Evolutionary conservation across 2,329 filamentous ascomycete species (phyloP).

Genomic region (Metarhizium rileyi): DNA sequence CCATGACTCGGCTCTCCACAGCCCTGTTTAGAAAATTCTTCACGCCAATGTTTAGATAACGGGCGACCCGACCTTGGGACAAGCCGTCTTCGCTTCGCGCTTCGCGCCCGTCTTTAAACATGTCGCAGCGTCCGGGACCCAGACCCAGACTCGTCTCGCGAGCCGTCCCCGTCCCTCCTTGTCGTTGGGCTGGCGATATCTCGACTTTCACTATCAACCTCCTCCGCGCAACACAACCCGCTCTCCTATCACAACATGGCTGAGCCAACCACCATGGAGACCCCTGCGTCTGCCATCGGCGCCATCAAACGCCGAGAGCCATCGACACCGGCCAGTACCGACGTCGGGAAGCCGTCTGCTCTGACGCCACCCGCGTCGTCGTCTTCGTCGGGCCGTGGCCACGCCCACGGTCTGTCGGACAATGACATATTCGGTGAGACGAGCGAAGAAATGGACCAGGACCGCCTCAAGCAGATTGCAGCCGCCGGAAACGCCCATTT

Average conservation of each 20-base stretch:
- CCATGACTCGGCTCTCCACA: slow-evolving; percentile 7
- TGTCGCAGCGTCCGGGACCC: background rate
- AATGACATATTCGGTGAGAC: slow-evolving; percentile 12
- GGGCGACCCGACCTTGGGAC: background rate
- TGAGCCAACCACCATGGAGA: background rate
- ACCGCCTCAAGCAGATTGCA: slow-evolving; percentile 30
- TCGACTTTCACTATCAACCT: background rate
- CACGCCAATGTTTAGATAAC: background rate
- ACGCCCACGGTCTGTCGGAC: background rate
- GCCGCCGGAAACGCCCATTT: slow-evolving; percentile 33
- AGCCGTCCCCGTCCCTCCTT: background rate
- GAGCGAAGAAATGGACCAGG: slow-evolving; percentile 19
- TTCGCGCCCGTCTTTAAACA: background rate
- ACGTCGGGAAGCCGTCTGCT: background rate
- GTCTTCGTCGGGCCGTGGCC: too few species aligned
- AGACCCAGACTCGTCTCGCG: background rate
- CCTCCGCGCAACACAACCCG: background rate
- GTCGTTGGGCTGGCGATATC: background rate
- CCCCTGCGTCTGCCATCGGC: background rate
- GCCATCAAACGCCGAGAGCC: background rate
- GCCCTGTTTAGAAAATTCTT: slow-evolving; percentile 1
- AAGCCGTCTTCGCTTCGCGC: background rate
- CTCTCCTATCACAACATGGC: background rate
- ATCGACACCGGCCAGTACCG: slow-evolving; percentile 4
- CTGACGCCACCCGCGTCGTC: slow-evolving; percentile 1